Conservation (phyloP, 352 stramenopile species). For the Peronosclerospora sorghi region DNA sequence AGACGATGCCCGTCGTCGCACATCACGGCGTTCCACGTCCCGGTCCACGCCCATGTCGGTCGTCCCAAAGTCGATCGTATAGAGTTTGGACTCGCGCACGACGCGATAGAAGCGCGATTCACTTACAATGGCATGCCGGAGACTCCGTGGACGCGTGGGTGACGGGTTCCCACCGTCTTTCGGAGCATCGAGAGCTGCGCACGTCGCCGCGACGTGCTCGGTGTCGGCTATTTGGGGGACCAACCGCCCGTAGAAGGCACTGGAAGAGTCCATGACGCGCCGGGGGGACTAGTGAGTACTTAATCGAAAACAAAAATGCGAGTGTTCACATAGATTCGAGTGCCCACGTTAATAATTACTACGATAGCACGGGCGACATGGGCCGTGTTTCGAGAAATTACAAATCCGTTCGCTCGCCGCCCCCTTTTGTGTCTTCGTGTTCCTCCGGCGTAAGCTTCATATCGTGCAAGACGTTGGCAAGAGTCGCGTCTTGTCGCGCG, state of each 20-base stretch:
- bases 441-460: conserved; percentile 39
- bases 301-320: too few species aligned
- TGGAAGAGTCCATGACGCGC: conserved; percentile 2
- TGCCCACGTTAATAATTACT: too few species aligned
- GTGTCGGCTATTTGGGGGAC: conserved; percentile 25
- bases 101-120: conserved; percentile 64
- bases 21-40: conserved; percentile 9
- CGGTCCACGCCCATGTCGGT: neutral
- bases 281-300: neutral
- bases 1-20: conserved; percentile 13
- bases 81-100: conserved; percentile 51
- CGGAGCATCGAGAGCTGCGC: conserved; percentile 9
- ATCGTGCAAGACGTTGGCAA: conserved; percentile 70
- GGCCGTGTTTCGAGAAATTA: conserved; percentile 19
- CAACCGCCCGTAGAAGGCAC: conserved; percentile 29
- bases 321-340: too few species aligned
- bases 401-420: conserved; percentile 49
- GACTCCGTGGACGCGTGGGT: too few species aligned
- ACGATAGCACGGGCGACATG: too few species aligned
- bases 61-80: conserved; percentile 41
- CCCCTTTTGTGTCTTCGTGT: too few species aligned
- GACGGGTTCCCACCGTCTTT: too few species aligned
- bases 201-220: conserved; percentile 12
- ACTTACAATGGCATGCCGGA: conserved; percentile 29
- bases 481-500: conserved; percentile 35